Conservation (phyloP, 2,329 filamentous ascomycete species). For the Diaporthe humulicola region DNA sequence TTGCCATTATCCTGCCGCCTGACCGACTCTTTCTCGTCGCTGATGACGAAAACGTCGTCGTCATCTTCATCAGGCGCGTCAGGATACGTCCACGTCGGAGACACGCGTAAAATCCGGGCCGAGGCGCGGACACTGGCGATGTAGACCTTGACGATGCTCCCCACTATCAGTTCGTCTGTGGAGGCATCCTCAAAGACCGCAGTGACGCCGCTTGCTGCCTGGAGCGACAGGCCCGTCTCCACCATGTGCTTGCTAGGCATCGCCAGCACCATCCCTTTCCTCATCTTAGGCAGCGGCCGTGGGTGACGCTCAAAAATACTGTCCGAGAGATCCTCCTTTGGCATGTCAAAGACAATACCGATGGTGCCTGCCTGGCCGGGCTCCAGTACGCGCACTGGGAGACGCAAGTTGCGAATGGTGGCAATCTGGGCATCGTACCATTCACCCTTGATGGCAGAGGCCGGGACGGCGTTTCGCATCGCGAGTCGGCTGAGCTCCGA, state of each 20-base stretch:
- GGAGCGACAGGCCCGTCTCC: conserved; percentile 68
- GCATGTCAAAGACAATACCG: conserved; percentile 75
- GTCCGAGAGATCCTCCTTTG: conserved; percentile 50
- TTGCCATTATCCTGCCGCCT: conserved; percentile 44
- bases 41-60: conserved; percentile 71
- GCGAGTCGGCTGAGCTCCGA: conserved; percentile 65
- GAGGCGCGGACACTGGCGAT: conserved; percentile 88
- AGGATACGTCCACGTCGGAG: conserved; percentile 43
- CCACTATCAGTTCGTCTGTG: conserved; percentile 73
- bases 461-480: conserved; percentile 65
- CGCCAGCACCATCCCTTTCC: conserved; percentile 88
- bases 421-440: conserved; percentile 87
- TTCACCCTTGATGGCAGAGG: conserved; percentile 69
- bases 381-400: conserved; percentile 82
- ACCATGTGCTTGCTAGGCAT: conserved; percentile 71
- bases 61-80: conserved; percentile 51
- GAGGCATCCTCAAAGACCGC: conserved; percentile 78
- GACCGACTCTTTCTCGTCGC: conserved; percentile 58
- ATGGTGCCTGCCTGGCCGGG: conserved; percentile 91
- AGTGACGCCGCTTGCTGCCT: conserved; percentile 76
- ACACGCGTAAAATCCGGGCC: conserved; percentile 77
- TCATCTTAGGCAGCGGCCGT: conserved; percentile 59
- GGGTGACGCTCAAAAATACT: conserved; percentile 47
- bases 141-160: conserved; percentile 84
- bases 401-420: conserved; percentile 87